Conservation (phyloP, 2,329 filamentous ascomycete species). For the Neobulgaria alba region DNA sequence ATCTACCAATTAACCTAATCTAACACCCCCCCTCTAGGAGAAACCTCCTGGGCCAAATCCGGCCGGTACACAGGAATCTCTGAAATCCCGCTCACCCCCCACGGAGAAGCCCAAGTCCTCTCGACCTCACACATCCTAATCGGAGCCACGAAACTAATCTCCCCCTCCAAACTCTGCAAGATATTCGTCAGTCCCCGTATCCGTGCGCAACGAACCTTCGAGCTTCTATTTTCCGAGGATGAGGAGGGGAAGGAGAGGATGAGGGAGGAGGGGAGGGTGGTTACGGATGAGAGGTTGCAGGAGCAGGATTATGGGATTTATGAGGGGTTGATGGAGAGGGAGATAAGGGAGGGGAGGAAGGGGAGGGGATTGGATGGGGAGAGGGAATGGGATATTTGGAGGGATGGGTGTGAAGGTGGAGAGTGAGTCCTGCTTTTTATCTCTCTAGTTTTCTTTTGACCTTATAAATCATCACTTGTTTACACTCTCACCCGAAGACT, state of each 20-base stretch:
- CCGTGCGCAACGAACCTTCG: neutral
- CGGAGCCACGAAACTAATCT: neutral
- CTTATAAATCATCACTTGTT: no score
- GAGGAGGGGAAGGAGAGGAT: neutral
- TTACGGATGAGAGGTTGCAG: neutral
- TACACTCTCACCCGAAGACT: neutral
- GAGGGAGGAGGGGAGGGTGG: neutral
- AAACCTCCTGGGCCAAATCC: neutral
- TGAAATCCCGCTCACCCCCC: neutral
- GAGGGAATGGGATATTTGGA: conserved; percentile 1
- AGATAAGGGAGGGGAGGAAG: neutral
- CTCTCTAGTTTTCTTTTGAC: neutral
- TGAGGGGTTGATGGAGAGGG: neutral
- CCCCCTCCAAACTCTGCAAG: neutral
- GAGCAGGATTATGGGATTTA: conserved; percentile 1
- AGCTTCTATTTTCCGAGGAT: neutral
- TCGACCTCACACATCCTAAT: neutral
- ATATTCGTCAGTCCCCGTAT: neutral
- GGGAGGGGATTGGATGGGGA: conserved; percentile 1
- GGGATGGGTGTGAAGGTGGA: neutral
- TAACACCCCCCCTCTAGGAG: neutral
- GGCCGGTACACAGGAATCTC: neutral
- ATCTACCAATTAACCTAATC: no score
- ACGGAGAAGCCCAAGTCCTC: neutral
- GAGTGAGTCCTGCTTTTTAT: neutral